Evolutionary conservation across 2,329 filamentous ascomycete species (phyloP), one percentile per base, ranked within the genome.

Genomic region (Chaetomium strumarium): DNA sequence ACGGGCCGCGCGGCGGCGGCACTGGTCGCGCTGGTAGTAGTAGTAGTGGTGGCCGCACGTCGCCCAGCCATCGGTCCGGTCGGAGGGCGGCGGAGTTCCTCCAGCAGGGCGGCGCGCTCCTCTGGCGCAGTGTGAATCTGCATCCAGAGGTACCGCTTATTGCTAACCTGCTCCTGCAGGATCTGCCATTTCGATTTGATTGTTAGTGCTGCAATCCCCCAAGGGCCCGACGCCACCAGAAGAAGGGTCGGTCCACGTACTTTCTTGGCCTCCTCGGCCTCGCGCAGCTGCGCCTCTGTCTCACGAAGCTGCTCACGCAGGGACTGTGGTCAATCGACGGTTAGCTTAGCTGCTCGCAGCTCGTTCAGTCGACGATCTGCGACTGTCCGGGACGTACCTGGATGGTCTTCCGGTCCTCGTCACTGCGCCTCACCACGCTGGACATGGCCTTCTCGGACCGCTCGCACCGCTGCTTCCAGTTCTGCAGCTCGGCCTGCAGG

Each of bases 81-180:
- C 4, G 49, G 24, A 1, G 42, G 34, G 7, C 55, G 52, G 19
- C 37, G 24, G 12, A 49, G 43, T 11, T 11, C 49, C 3, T 43
- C 43, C 3, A 53, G 14, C 10, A 20, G 39, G 29, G 48, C 46
- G 11, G 50, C 44, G 11, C 41, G 43, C 24, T 60, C 53, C 9
- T 58, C 16, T 7, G 58, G 51, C 10, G 56, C 46, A 5, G 29
- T 37, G 39, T 58, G 58, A 29, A 60, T 41, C 6, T 55, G 46
- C 46, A 58, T 52, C 59, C 59, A 61, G 11, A 61, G 20, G 20
- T 49, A 57, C 1, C 59, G 55, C 20, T 60, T 60, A 12, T 52
- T 55, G 4, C 57, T 55, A 13, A 61, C 48, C 4, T 61, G 58
- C 9, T 57, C 56, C 5, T 59, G 55, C 5, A 61, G 58, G 13